A percentile compares a stretch with the other conserved stretches of the same genome.
These are phyloP conservation scores for Phialophora tarda DNA, from an alignment of 2,329 filamentous ascomycete genomes.

Conservation along the genomic window DNA sequence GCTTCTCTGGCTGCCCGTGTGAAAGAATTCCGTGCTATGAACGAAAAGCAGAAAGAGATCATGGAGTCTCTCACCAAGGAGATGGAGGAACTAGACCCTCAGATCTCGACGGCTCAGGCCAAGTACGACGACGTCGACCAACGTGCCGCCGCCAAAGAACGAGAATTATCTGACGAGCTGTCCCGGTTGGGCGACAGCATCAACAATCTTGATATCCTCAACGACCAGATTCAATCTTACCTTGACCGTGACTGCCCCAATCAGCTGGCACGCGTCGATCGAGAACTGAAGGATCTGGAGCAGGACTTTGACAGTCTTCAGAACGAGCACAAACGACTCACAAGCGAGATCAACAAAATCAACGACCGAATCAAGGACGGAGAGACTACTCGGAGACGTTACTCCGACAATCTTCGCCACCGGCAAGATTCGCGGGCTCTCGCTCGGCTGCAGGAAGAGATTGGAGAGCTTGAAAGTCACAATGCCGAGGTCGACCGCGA, in stretches of 20 bases:
- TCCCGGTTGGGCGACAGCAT: slow-evolving; percentile 75
- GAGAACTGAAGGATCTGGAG: slow-evolving; percentile 71
- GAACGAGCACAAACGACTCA: slow-evolving; percentile 69
- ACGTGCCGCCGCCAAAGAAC: slow-evolving; percentile 73
- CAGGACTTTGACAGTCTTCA: slow-evolving; percentile 69
- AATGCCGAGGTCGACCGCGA: slow-evolving; percentile 84
- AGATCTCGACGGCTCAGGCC: slow-evolving; percentile 75
- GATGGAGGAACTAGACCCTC: slow-evolving; percentile 73
- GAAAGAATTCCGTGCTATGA: slow-evolving; percentile 72
- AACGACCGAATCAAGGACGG: slow-evolving; percentile 78
- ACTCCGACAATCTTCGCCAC: slow-evolving; percentile 85
- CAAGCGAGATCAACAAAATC: slow-evolving; percentile 74
- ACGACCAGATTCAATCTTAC: slow-evolving; percentile 80
- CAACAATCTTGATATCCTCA: slow-evolving; percentile 75
- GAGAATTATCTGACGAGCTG: slow-evolving; percentile 71
- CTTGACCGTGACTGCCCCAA: slow-evolving; percentile 73
- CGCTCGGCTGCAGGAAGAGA: slow-evolving; percentile 69
- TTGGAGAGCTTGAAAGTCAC: slow-evolving; percentile 74
- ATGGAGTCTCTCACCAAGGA: slow-evolving; percentile 74
- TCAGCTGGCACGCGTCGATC: slow-evolving; percentile 71
- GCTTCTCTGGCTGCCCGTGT: slow-evolving; percentile 72
- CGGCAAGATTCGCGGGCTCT: slow-evolving; percentile 75
- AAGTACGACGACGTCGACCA: slow-evolving; percentile 77
- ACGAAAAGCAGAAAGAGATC: slow-evolving; percentile 68
- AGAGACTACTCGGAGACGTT: slow-evolving; percentile 82